These are phyloP conservation scores for Phaeosphaeriaceae sp. DNA, from an alignment of 2,329 filamentous ascomycete genomes.

Conservation along the genomic window DNA sequence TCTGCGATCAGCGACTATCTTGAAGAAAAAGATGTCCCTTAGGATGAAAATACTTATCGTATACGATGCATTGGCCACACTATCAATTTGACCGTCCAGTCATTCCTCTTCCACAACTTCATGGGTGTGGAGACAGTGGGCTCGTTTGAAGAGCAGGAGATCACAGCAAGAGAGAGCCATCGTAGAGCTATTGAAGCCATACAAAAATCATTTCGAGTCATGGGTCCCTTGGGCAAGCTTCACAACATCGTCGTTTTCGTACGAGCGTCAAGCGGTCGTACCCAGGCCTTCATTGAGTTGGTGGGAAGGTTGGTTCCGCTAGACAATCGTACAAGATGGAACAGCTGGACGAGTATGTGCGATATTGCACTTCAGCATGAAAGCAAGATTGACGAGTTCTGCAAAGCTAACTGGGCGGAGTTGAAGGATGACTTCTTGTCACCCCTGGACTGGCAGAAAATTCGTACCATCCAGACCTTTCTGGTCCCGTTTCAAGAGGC, in stretches of 20 bases:
- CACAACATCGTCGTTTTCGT: slow-evolving; percentile 9
- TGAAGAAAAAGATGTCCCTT: slow-evolving; percentile 6
- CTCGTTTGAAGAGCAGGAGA: slow-evolving; percentile 7
- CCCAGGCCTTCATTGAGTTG: slow-evolving; percentile 5
- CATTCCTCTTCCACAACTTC: slow-evolving; percentile 8
- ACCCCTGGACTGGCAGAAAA: slow-evolving; percentile 9
- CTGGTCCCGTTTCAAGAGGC: slow-evolving; percentile 11
- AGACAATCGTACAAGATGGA: slow-evolving; percentile 16
- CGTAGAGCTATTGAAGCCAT: slow-evolving; percentile 3
- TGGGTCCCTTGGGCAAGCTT: slow-evolving; percentile 12
- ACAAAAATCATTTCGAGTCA: slow-evolving; percentile 3
- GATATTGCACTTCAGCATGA: slow-evolving; percentile 27
- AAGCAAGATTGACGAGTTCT: slow-evolving; percentile 25
- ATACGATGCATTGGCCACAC: slow-evolving; percentile 12
- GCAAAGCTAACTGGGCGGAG: slow-evolving; percentile 1
- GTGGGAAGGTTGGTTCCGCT: slow-evolving; percentile 11
- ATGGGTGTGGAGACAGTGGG: slow-evolving; percentile 2
- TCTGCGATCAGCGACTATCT: slow-evolving; percentile 5
- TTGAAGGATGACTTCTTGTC: slow-evolving; percentile 5
- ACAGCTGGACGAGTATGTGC: slow-evolving; percentile 8
- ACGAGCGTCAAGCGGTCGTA: slow-evolving; percentile 3
- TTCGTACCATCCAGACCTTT: slow-evolving; percentile 11
- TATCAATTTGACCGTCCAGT: slow-evolving; percentile 10
- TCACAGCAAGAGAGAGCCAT: background rate
- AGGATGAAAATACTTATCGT: background rate